phyloP scores from a whole-genome alignment of 371 early-diverging fungal species.

The Smittium mucronatum region DNA sequence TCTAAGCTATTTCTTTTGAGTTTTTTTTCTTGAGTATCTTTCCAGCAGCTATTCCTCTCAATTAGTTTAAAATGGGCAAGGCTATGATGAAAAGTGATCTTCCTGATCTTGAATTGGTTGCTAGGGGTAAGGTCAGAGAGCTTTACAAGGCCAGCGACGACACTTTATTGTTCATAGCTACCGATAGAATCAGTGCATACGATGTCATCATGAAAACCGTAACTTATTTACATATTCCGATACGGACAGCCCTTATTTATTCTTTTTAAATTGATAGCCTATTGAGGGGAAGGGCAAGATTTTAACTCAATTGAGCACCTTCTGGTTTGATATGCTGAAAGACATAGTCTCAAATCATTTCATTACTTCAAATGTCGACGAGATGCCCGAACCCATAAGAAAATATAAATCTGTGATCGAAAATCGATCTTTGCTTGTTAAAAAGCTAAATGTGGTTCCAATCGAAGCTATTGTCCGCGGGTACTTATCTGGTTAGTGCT shows the following conservation, averaged over 20 bases:
- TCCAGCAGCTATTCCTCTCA: too few species aligned
- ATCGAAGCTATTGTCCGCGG: slow-evolving; percentile 97
- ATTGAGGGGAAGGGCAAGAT: slow-evolving; percentile 93
- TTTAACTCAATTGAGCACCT: slow-evolving; percentile 79
- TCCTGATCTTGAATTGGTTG: slow-evolving; percentile 84
- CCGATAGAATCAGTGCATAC: slow-evolving; percentile 92
- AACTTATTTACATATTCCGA: slow-evolving; percentile 19
- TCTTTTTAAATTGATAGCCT: slow-evolving; percentile 38
- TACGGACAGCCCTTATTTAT: background rate
- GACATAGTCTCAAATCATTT: slow-evolving; percentile 83
- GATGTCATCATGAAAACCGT: slow-evolving; percentile 97
- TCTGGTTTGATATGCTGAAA: slow-evolving; percentile 85
- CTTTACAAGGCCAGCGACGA: slow-evolving; percentile 81
- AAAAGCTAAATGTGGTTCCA: slow-evolving; percentile 83
- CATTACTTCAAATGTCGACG: slow-evolving; percentile 80
- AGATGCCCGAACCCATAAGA: slow-evolving; percentile 80
- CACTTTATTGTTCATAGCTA: slow-evolving; percentile 86
- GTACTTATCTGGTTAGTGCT: slow-evolving; percentile 66
- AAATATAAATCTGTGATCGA: slow-evolving; percentile 76
- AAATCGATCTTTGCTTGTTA: slow-evolving; percentile 82
- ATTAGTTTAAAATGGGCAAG: slow-evolving; percentile 23
- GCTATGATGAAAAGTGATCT: slow-evolving; percentile 48
- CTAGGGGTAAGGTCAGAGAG: slow-evolving; percentile 94
- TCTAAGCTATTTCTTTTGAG: too few species aligned
- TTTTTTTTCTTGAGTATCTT: too few species aligned